These are phyloP conservation scores for Picochlorum sp. DNA, from an alignment of 139 green algal genomes.

Conservation along the genomic window DNA sequence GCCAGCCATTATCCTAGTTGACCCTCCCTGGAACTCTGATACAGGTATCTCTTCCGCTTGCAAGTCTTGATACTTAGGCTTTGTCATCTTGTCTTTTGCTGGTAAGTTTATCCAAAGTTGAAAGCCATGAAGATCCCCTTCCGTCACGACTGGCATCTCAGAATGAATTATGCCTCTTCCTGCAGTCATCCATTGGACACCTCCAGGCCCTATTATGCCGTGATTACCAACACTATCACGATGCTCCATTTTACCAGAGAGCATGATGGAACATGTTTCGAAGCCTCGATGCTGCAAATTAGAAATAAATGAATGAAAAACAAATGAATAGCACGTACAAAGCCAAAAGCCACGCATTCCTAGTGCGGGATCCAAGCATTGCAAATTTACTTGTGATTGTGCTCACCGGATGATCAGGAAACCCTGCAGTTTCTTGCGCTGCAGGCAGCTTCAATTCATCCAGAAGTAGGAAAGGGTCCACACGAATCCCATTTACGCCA, in stretches of 20 bases:
- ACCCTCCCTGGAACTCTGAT: conserved; percentile 20
- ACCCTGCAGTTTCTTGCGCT: conserved; percentile 50
- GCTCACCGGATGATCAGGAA: conserved; percentile 84
- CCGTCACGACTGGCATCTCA: conserved; percentile 60
- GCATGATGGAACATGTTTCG: conserved; percentile 87
- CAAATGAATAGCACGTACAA: no score
- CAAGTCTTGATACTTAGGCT: conserved; percentile 66
- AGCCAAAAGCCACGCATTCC: no score
- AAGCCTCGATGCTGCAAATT: conserved; percentile 64
- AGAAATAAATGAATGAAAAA: background rate
- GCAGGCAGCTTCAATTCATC: conserved; percentile 67
- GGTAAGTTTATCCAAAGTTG: conserved; percentile 89
- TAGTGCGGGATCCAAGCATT: no score
- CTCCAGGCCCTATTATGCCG: conserved; percentile 68
- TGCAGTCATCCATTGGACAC: conserved; percentile 87
- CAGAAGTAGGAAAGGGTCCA: conserved; percentile 50
- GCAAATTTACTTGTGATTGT: no score
- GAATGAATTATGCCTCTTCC: conserved; percentile 70
- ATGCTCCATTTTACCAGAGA: conserved; percentile 74
- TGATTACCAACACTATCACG: conserved; percentile 67
- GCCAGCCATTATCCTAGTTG: conserved; percentile 77
- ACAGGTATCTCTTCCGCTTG: conserved; percentile 59
- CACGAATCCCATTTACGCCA: conserved; percentile 43
- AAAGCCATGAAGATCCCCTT: conserved; percentile 70
- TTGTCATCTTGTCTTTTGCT: conserved; percentile 77